Percentiles rank a stretch among this genome's conserved stretches.
phyloP scores from a whole-genome alignment of 1,139 yeast genomes.

The Debaryomyces nepalensis region DNA sequence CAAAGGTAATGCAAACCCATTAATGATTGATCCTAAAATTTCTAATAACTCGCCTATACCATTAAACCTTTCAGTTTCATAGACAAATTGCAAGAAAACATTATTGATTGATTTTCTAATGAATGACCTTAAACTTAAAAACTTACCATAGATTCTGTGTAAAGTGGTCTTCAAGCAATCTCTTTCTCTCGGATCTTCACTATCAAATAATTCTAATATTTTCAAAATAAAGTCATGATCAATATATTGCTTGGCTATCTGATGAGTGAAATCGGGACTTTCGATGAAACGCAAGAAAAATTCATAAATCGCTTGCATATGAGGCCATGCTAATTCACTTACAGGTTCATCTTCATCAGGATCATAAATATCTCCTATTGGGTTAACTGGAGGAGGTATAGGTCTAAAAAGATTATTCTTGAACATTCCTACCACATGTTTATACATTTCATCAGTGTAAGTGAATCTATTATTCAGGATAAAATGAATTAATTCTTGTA shows the following conservation, averaged over 20 bases:
- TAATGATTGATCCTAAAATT: conserved; percentile 92
- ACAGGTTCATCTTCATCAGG: conserved; percentile 99
- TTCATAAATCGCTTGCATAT: conserved; percentile 96
- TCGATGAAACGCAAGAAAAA: conserved; percentile 91
- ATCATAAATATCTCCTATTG: conserved; percentile 92
- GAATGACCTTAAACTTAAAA: conserved; percentile 85
- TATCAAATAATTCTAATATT: conserved; percentile 85
- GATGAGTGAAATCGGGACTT: conserved; percentile 93
- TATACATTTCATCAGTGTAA: conserved; percentile 89
- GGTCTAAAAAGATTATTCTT: conserved; percentile 89
- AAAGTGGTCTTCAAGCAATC: conserved; percentile 93
- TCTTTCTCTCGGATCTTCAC: conserved; percentile 96
- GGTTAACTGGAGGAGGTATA: conserved; percentile 97
- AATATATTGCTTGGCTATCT: conserved; percentile 88
- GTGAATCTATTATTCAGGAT: conserved; percentile 81
- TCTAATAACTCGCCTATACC: conserved; percentile 96
- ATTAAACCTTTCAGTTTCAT: conserved; percentile 94
- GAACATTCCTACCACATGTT: conserved; percentile 88
- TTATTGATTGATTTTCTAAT: conserved; percentile 91
- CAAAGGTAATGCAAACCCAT: conserved; percentile 96
- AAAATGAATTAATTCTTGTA: conserved; percentile 88
- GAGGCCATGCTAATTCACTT: conserved; percentile 97
- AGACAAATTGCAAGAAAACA: conserved; percentile 89
- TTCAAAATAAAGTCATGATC: conserved; percentile 87
- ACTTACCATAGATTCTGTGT: conserved; percentile 95